Base-by-base conservation (phyloP, 768 basidiomycete species). In the Trichaptum fuscoviolaceum region DNA sequence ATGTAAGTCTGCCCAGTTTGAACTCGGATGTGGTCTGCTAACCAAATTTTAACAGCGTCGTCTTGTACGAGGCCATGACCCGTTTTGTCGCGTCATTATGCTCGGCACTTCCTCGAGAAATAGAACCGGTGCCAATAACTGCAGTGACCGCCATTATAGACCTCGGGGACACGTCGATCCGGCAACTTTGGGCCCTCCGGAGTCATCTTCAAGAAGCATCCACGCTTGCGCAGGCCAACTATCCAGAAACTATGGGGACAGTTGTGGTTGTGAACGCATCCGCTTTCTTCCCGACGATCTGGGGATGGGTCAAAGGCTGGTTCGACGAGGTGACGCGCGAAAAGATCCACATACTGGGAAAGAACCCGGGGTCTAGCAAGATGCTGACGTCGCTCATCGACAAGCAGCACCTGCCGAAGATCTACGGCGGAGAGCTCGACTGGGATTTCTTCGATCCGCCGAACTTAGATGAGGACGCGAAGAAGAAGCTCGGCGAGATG, bases 271-370 rank as follows among this genome's bases (percentile, higher is more conserved):
- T 95, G 64, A 93, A 94, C 69, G 87, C 91, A 0, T 93, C 93
- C 0, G 79, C 85, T 0, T 95, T 93, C 80, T 95, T 95, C 75
- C 85, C 89, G 2, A 91, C 88, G 1, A 80, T 94, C 10, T 95
- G 92, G 92, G 83, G 82, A 35, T 94, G 92, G 92, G 82, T 94
- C 73, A 92, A 91, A 80, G 84, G 82, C 27, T 92, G 89, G 88
- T 93, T 93, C 74, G 92, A 93, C 72, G 87, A 89, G 73, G 85
- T 84, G 58, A 93, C 91, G 15, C 84, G 88, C 20, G 82, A 82
- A 67, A 95, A 95, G 79, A 87, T 95, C 35, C 85, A 89, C 71
- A 82, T 95, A 35, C 79, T 94, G 9, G 87, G 87, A 2, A 84
- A 81, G 65, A 83, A 89, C 65, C 83, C 85, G 3, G 84, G 84